Evolutionary conservation across 2,329 filamentous ascomycete genomes (phyloP), one percentile per base, ranked within the genome.

Genomic region (Pseudogymnoascus sp.): DNA sequence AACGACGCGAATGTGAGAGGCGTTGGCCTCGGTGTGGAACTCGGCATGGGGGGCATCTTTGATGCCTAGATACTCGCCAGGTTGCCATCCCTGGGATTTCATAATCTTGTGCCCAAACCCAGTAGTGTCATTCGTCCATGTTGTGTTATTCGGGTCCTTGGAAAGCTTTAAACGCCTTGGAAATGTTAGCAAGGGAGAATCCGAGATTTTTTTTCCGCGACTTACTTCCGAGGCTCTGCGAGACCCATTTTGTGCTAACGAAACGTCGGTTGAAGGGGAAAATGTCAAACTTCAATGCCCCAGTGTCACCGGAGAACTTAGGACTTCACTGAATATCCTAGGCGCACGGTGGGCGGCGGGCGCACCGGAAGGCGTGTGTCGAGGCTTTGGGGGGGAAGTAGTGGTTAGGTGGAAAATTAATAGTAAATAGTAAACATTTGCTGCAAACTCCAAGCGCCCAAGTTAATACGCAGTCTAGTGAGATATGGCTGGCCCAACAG

Each of bases 91-190:
- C 72, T 97, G 92, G 15, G 88, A 82, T 60, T 87, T 85, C 72
- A 99, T 86, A 69, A 97, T 93, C 73, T 87, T 90, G 75, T 96
- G 93, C 69, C 95, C 95, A 75, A 95, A 97, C 62, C 86, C 87
- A 64, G 83, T 83, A 68, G 88, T 90, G 74, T 93, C 88, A 71
- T 88, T 87, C 64, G 88, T 87, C 95, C 95, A 99, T 82, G 85
- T 86, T 59, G 91, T 96, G 76, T 97, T 99, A 78, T 97, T 97
- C 7, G 95, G 95, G 77, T 99, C 95, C 74, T 89, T 83, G 68
- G 88, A 89, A 73, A 97, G 87, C 78, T 93, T 96, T 59, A 69
- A 68, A 35, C 71, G 69, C 62, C 73, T 75, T 10, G 35, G 11
- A 33, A 28, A 36, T 7, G 19, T 5, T 64, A 61, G 44, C 26